Evolutionary conservation across 495 filamentous ascomycete genomes (phyloP), one percentile per base, ranked within the genome.

Genomic region (Aspergillus kassunensis): DNA sequence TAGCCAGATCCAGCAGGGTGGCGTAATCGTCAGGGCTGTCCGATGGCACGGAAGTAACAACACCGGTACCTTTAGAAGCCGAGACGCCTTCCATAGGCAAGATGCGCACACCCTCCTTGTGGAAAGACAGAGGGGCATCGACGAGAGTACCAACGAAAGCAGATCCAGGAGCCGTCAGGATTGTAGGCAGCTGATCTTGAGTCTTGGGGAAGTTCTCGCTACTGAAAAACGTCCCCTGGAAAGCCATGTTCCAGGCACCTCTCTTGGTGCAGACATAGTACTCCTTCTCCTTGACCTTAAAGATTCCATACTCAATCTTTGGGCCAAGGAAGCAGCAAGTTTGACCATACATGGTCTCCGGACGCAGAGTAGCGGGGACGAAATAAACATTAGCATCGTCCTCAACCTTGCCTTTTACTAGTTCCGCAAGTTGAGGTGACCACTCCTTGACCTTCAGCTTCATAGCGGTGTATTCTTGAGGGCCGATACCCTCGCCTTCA

Each of bases 291-390:
- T 82, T 80, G 41, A 88, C 80, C 73, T 88, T 87, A 79, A 87
- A 97, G 55, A 98, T 71, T 45, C 91, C 90, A 61, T 98, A 97
- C n/a, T 72, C 83, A 59, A 95, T 85, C 67, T 86, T 89, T 2
- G 93, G 91, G 23, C 90, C 88, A 43, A 98, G 90, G 61, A 98
- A 98, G 68, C 91, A 96, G 73, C 90, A 93, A 1, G 83, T 91
- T 68, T 98, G 93, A 21, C 93, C 93, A 61, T 97, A 97, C 92
- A 98, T 97, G 15, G 93, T 98, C 75, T 98, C 93, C 16, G 93
- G 89, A 58, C 93, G 81, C 51, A 98, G 78, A 51, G 93, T 97
- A 19, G 93, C 93, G 3, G 93, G 87, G 33, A 95, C 82, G 56
- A 98, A 87, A 68, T 85, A 96, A 21, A 97, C 87, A 49, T 89